phyloP scores from a whole-genome alignment of 495 filamentous ascomycete genomes.

The Aspergillus hancockii region DNA sequence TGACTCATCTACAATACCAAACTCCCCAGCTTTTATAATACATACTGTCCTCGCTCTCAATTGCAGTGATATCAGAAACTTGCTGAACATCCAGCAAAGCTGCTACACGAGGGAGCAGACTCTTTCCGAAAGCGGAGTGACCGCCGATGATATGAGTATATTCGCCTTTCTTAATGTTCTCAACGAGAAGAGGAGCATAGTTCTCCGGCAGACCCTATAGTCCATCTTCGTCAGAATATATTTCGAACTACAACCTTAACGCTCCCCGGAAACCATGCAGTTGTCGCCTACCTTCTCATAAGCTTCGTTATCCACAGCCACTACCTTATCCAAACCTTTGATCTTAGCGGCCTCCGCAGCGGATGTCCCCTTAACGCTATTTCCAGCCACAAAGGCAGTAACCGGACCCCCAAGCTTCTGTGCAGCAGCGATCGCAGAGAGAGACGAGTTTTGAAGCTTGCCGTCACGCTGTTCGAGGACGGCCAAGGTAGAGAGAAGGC shows the following conservation, averaged over 20 bases:
- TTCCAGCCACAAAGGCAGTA: slow-evolving; percentile 87
- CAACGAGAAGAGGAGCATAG: slow-evolving; percentile 86
- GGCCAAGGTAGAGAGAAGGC: slow-evolving; percentile 84
- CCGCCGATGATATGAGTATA: slow-evolving; percentile 89
- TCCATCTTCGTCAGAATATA: slow-evolving; percentile 8
- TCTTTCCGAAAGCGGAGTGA: slow-evolving; percentile 97
- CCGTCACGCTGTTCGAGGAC: slow-evolving; percentile 93
- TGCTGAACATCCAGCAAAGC: slow-evolving; percentile 91
- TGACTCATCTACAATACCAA: slow-evolving; percentile 4
- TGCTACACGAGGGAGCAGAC: slow-evolving; percentile 90
- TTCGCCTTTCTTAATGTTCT: slow-evolving; percentile 92
- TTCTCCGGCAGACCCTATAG: slow-evolving; percentile 86
- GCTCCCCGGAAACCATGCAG: not conserved
- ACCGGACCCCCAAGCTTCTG: slow-evolving; percentile 82
- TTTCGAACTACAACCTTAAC: not conserved
- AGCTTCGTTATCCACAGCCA: slow-evolving; percentile 81
- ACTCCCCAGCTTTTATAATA: slow-evolving; percentile 1
- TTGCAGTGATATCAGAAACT: slow-evolving; percentile 84
- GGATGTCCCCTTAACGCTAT: slow-evolving; percentile 67
- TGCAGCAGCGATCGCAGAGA: slow-evolving; percentile 85
- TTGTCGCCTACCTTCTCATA: slow-evolving; percentile 76
- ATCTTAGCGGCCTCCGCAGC: slow-evolving; percentile 89
- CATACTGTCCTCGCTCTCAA: slow-evolving; percentile 84
- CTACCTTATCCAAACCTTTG: slow-evolving; percentile 84
- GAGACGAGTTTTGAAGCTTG: slow-evolving; percentile 76